Evolutionary conservation across 768 basidiomycete genomes (phyloP), one percentile per base, ranked within the genome.

Genomic region (Suillus subalutaceus): DNA sequence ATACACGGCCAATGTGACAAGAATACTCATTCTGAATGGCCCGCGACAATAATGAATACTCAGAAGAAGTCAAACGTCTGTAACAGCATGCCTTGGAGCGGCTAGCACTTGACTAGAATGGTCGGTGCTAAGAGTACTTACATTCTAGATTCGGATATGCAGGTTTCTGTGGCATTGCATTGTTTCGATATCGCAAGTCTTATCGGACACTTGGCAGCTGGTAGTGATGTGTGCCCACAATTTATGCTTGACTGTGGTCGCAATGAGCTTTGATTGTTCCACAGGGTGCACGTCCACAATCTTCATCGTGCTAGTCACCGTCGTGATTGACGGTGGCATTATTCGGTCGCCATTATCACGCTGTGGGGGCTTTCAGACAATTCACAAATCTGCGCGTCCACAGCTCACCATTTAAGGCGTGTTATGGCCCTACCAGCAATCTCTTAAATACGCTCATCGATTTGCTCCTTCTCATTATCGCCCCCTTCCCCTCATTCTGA

Each of bases 21-120:
- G 48, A 50, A 2, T 15, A 50, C 6, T 6, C 6, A 26, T 26
- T 26, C 50, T 50, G 50, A 15, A 13, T 23, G 50, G 12, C 23
- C 50, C 6, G n/a, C 89, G 40, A 52, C 50, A 26, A 23, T 26
- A 2, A 16, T 15, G 0, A 26, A 52, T 48, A 48, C 23, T 7
- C 6, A 16, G 50, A 26, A 26, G 50, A 26, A 26, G 13, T 26
- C 15, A 53, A 30, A 53, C 26, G 1, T 7, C 26, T 30, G 23
- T 15, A 15, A 26, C 23, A 50, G 13, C 2, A 26, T 13, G 48
- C 23, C n/a, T 50, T 26, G 13, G 13, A 26, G 23, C 23, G 6
- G 50, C 13, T 7, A 53, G 16, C 26, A 30, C 26, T 53, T 52
- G 52, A 53, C 52, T 15, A 8, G 26, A 48, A 53, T 30, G 15